Conservation (phyloP, 1,284 basidiomycete species). For the Coniferiporia weirii region DNA sequence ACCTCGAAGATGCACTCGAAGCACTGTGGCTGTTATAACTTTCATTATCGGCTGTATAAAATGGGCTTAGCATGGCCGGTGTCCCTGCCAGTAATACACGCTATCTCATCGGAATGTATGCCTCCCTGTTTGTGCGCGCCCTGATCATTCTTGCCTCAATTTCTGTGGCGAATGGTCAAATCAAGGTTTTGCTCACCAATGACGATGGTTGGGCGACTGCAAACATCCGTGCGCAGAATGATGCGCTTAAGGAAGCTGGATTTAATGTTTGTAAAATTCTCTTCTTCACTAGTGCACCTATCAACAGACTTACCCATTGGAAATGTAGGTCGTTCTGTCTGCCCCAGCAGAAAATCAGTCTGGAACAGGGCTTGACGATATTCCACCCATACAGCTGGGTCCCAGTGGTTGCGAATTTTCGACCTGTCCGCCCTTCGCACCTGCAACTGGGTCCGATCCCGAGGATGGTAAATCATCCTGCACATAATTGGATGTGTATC, state of each 20-base stretch:
- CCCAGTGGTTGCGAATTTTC: constrained; percentile 37
- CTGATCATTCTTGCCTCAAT: neutral
- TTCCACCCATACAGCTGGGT: constrained; percentile 27
- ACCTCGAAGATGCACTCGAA: too few species aligned
- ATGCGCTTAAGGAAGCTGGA: constrained; percentile 35
- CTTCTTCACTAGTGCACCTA: neutral
- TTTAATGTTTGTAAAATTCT: constrained; percentile 34
- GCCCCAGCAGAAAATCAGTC: constrained; percentile 40
- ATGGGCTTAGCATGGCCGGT: neutral
- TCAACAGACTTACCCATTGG: neutral
- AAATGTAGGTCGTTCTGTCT: constrained; percentile 36
- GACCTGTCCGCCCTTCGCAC: constrained; percentile 38
- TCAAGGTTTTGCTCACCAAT: constrained; percentile 34
- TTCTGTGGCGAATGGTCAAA: neutral
- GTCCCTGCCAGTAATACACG: neutral
- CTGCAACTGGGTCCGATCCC: constrained; percentile 40
- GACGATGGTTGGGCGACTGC: constrained; percentile 52
- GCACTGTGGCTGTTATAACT: too few species aligned
- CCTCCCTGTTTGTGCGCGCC: neutral
- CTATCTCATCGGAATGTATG: neutral
- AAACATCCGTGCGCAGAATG: constrained; percentile 41
- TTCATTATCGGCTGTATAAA: too few species aligned
- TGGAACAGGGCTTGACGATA: constrained; percentile 35
- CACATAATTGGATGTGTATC: too few species aligned
- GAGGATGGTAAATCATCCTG: constrained; percentile 34